phyloP scores from a whole-genome alignment of 768 basidiomycete genomes.

The Saitozyma sp. region DNA sequence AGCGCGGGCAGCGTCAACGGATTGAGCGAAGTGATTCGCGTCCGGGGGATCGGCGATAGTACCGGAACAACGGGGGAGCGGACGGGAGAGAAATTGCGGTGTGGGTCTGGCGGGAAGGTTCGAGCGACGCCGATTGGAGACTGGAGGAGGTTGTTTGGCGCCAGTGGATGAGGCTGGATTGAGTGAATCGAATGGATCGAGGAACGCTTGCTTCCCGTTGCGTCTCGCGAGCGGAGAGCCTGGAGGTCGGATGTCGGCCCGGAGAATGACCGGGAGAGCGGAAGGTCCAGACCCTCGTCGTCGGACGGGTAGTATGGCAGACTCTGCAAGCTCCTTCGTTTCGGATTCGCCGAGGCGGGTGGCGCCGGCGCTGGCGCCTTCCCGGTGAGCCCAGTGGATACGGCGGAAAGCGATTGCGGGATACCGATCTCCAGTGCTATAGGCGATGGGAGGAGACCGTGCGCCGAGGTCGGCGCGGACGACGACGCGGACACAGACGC shows the following conservation, averaged over 20 bases:
- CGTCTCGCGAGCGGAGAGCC: conserved; percentile 18
- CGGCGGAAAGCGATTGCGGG: not conserved
- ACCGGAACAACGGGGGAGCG: not conserved
- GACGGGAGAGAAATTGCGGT: not conserved
- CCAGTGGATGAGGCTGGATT: not conserved
- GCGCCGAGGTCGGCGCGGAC: not conserved
- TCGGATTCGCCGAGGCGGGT: conserved; percentile 22
- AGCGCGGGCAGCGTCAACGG: conserved; percentile 40
- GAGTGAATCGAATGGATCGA: not conserved
- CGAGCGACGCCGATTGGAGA: not conserved
- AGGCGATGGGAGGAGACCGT: not conserved
- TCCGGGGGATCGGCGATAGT: not conserved
- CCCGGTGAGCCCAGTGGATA: not conserved
- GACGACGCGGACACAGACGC: not conserved
- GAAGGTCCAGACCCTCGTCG: no score
- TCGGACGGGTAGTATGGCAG: conserved; percentile 38
- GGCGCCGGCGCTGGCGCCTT: not conserved
- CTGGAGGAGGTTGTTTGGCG: not conserved
- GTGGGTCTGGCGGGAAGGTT: not conserved
- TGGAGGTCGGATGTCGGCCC: conserved; percentile 20
- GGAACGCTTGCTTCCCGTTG: conserved; percentile 17
- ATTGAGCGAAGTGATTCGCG: conserved; percentile 17
- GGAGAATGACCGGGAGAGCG: conserved; percentile 6
- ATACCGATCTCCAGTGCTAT: not conserved
- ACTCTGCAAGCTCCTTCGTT: conserved; percentile 39